These are phyloP conservation scores for Caryopteris hybrid DNA, from an alignment of 305 asterid genomes.

Conservation along the genomic window DNA sequence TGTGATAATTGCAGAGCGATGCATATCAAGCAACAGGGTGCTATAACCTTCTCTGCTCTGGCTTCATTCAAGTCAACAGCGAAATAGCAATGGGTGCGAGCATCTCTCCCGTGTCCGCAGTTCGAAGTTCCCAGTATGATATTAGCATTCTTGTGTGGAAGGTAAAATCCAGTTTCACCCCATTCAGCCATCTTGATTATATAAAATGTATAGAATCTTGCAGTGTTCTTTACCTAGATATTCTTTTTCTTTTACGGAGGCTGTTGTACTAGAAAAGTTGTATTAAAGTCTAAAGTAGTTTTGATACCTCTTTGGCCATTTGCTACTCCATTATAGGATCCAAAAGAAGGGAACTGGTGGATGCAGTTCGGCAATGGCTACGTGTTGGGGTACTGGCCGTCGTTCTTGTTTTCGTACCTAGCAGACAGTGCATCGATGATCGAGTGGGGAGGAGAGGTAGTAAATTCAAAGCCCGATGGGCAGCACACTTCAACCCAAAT, in stretches of 20 bases:
- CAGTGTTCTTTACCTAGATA: background rate
- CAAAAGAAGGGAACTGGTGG: slow-evolving; percentile 71
- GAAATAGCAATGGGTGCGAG: slow-evolving; percentile 95
- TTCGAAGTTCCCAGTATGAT: slow-evolving; percentile 67
- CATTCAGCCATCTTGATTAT: background rate
- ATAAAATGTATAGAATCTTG: slow-evolving; percentile 16
- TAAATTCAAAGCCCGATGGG: slow-evolving; percentile 52
- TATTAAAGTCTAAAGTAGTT: background rate
- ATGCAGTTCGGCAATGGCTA: slow-evolving; percentile 59
- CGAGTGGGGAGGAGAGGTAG: slow-evolving; percentile 77
- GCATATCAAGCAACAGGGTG: slow-evolving; percentile 99
- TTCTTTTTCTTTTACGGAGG: background rate
- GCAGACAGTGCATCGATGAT: slow-evolving; percentile 68
- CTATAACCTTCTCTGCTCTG: slow-evolving; percentile 89
- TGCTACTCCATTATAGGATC: slow-evolving; percentile 35
- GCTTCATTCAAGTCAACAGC: slow-evolving; percentile 83
- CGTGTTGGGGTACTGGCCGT: slow-evolving; percentile 68
- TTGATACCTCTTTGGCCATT: background rate
- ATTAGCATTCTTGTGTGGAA: slow-evolving; percentile 87
- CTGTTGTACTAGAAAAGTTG: background rate
- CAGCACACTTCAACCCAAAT: slow-evolving; percentile 62
- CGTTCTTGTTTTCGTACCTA: slow-evolving; percentile 56
- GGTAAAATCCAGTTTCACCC: slow-evolving; percentile 39
- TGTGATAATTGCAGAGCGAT: slow-evolving; percentile 58
- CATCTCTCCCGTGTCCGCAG: slow-evolving; percentile 81